phyloP scores from a whole-genome alignment of 345 rosid genomes.

The Capsella bursapastoris region DNA sequence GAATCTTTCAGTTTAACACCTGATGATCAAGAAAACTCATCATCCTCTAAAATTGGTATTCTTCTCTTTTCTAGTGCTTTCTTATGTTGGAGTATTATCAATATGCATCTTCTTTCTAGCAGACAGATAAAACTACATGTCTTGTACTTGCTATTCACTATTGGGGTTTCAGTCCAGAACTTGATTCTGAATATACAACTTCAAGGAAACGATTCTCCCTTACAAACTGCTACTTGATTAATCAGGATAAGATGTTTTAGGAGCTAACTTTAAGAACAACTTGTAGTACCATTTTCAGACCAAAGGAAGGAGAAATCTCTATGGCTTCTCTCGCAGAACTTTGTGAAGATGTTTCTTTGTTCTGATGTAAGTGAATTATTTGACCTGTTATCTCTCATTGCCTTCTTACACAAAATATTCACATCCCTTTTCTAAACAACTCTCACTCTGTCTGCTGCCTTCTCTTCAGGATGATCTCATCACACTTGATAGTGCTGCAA shows the following conservation, averaged over 20 bases:
- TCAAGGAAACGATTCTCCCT: neutral
- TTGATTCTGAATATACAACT: neutral
- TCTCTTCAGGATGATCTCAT: constrained; percentile 57
- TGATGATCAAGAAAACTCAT: constrained; percentile 56
- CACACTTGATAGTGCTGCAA: constrained; percentile 77
- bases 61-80: neutral
- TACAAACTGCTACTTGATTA: neutral
- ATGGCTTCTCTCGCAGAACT: constrained; percentile 78
- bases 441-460: constrained; percentile 10
- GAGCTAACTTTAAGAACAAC: constrained; percentile 9
- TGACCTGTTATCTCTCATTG: constrained; percentile 8
- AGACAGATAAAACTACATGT: neutral
- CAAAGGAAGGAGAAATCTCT: constrained; percentile 74
- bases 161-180: neutral
- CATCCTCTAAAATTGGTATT: constrained; percentile 61
- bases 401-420: neutral
- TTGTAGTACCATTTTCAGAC: constrained; percentile 45
- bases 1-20: constrained; percentile 39
- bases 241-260: neutral
- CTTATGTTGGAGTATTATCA: constrained; percentile 5
- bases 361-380: constrained; percentile 57
- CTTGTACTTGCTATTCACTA: constrained; percentile 10
- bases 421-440: neutral
- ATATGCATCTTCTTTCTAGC: constrained; percentile 20
- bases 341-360: constrained; percentile 84